These are phyloP conservation scores for Verticillium zaregamsianum DNA, from an alignment of 2,329 filamentous ascomycete species.

Conservation along the genomic window DNA sequence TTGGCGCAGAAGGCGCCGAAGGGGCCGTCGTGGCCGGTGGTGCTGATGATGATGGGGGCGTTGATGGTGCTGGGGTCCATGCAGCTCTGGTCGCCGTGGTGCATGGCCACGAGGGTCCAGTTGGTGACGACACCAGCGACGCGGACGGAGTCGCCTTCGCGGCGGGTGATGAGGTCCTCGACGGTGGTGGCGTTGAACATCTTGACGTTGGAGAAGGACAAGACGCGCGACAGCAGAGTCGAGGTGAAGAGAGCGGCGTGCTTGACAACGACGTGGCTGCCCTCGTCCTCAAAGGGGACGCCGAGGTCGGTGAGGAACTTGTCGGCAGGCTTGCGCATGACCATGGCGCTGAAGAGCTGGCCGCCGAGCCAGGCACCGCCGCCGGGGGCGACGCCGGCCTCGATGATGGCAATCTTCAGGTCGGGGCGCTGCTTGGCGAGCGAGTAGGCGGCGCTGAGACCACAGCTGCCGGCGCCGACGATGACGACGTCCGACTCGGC, in stretches of 20 bases:
- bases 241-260: conserved; percentile 90
- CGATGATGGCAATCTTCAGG: conserved; percentile 86
- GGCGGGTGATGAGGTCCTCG: conserved; percentile 86
- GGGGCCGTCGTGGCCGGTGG: conserved; percentile 85
- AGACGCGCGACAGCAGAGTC: conserved; percentile 77
- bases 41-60: conserved; percentile 81
- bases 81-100: conserved; percentile 86
- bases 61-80: conserved; percentile 99
- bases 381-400: conserved; percentile 81
- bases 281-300: conserved; percentile 80
- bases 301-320: conserved; percentile 77
- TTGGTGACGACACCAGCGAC: conserved; percentile 91
- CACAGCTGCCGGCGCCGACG: conserved; percentile 84
- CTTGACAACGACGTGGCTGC: conserved; percentile 78
- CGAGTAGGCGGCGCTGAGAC: conserved; percentile 78
- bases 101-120: conserved; percentile 87
- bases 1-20: conserved; percentile 91
- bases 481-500: conserved; percentile 94
- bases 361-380: conserved; percentile 91
- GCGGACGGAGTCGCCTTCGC: conserved; percentile 49
- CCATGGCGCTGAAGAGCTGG: conserved; percentile 92
- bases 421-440: conserved; percentile 81
- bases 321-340: conserved; percentile 90
- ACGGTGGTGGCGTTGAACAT: conserved; percentile 93
- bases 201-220: conserved; percentile 86